phyloP scores from a whole-genome alignment of 163 green algal genomes.

The Dunaliella salina region DNA sequence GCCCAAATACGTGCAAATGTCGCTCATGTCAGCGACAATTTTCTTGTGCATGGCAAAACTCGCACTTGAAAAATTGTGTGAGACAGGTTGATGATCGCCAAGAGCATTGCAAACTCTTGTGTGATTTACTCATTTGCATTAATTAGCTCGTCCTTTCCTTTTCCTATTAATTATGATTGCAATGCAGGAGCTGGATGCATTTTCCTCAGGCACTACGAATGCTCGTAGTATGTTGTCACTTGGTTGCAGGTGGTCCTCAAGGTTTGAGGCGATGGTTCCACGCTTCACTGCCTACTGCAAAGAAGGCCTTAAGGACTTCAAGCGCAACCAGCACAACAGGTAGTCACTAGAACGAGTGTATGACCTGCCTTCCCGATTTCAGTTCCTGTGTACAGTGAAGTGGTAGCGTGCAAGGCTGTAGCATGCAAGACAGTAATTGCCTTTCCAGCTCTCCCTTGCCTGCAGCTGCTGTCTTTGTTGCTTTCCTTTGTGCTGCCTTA shows the following conservation, averaged over 20 bases:
- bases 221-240: not conserved
- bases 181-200: not conserved
- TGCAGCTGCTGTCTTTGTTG: not conserved
- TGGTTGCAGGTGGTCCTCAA: constrained; percentile 20
- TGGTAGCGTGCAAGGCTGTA: not conserved
- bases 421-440: not conserved
- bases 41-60: too few species aligned
- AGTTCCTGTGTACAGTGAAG: not conserved
- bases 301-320: constrained; percentile 39
- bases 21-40: not conserved
- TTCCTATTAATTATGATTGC: too few species aligned
- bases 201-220: not conserved
- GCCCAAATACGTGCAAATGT: not conserved
- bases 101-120: not conserved
- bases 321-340: constrained; percentile 47
- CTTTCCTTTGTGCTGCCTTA: too few species aligned
- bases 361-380: not conserved
- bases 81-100: not conserved
- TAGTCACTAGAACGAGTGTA: not conserved
- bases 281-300: constrained; percentile 28
- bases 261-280: constrained; percentile 23
- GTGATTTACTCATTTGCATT: not conserved
- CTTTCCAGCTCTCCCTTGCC: not conserved
- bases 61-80: not conserved
- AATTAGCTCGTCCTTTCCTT: not conserved